Base-by-base conservation (phyloP, 108 stramenopile species). In the Fragilaria crotonensis region DNA sequence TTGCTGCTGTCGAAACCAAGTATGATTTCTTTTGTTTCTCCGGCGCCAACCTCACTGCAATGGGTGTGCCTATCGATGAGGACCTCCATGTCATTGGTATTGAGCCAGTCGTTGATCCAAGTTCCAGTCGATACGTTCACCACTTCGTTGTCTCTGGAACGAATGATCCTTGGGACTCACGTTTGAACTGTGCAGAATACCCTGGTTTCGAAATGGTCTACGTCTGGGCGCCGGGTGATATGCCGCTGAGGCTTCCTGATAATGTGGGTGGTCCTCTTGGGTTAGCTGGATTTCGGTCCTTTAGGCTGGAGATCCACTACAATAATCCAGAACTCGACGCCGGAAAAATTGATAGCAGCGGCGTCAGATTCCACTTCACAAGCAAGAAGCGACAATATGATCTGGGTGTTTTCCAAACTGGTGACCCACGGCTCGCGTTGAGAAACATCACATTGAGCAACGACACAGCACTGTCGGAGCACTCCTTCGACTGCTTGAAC, bases 191-290 rank as follows among this genome's bases (percentile, higher is more conserved):
- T 48, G 2, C 58, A 45, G 11, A 22, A 22, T 17, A 17, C 17
- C 9, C 41, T 44, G 9, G 41, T 9, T 14, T 44, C 17, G 47
- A 49, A 47, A 29, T 58, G 23, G 47, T 64, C 19, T 75, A 68
- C 47, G 70, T 19, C 7, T 83, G 77, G 82, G 66, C 82, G 30
- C 75, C 75, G 21, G 82, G 82, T 14, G 66, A 68, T 4, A 26
- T 22, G 28, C 57, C 62, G 0, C 20, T 66, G 20, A 57, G 27
- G 9, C 55, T 79, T 0, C 78, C 82, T 0, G 57, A 59, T 3
- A 52, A 75, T 54, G 57, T 73, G 17, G 82, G 82, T 30, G 31
- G 65, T 14, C 54, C 62, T n/a, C 41, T 79, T 45, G 64, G 66
- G 44, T 63, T 67, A 4, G 55, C 22, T 11, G 59, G 46, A 18